Percentiles rank a stretch among this genome's conserved stretches.
These are phyloP conservation scores for Spergularia bocconei DNA, from an alignment of 148 eudicot species.

Conservation along the genomic window DNA sequence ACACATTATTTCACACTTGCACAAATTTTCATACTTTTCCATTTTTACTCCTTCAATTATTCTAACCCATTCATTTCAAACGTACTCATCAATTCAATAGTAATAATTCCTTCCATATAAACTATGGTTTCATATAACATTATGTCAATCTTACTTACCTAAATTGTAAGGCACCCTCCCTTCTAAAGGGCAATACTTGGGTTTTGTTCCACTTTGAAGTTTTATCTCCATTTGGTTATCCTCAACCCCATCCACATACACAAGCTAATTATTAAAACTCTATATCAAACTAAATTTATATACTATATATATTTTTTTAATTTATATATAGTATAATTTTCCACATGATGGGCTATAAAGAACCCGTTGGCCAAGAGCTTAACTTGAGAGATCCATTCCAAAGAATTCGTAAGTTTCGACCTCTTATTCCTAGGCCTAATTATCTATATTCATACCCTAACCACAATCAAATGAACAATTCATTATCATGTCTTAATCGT, in stretches of 20 bases:
- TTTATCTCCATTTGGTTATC: constrained; percentile 4
- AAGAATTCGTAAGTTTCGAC: constrained; percentile 44
- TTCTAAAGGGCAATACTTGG: background rate
- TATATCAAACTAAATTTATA: background rate
- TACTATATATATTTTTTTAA: background rate
- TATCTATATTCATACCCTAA: constrained; percentile 15
- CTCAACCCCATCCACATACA: constrained; percentile 12
- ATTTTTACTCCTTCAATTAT: background rate
- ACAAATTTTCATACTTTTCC: constrained; percentile 15
- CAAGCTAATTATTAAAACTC: background rate
- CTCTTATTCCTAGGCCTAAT: constrained; percentile 39
- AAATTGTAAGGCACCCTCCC: background rate
- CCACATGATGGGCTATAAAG: constrained; percentile 56
- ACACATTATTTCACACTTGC: constrained; percentile 21
- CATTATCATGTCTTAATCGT: constrained; percentile 22
- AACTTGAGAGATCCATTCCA: constrained; percentile 40
- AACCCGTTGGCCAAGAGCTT: constrained; percentile 31
- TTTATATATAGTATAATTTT: background rate
- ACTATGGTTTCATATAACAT: background rate
- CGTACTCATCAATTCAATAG: too few relatives aligned
- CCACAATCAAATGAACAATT: constrained; percentile 16
- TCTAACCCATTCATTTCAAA: background rate
- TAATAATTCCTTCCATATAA: background rate
- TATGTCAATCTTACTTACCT: constrained; percentile 1
- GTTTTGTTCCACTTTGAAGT: constrained; percentile 19